phyloP scores from a whole-genome alignment of 2,329 filamentous ascomycete genomes.

The Colletotrichum somersetense region DNA sequence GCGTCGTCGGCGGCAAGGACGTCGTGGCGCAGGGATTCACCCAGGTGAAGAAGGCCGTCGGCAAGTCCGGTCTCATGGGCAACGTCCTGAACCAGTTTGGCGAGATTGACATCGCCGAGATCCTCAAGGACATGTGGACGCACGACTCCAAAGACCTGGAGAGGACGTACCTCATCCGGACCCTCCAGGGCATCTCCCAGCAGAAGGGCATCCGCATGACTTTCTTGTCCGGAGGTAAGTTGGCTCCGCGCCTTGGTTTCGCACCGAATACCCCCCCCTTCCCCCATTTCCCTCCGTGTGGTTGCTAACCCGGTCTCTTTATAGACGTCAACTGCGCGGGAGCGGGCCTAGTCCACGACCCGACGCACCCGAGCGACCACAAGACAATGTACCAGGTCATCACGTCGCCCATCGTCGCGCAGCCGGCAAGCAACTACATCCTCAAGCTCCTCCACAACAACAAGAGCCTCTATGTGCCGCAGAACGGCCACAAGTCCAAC shows the following conservation, averaged over 20 bases:
- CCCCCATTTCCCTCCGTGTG: too few relatives aligned
- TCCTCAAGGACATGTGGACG: constrained; percentile 96
- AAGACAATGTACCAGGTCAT: constrained; percentile 99
- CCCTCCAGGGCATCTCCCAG: constrained; percentile 92
- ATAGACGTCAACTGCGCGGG: constrained; percentile 88
- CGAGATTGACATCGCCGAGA: constrained; percentile 93
- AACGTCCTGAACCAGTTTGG: constrained; percentile 96
- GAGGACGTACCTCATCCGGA: constrained; percentile 94
- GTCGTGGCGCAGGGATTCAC: constrained; percentile 93
- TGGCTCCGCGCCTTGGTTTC: background rate
- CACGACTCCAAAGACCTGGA: constrained; percentile 98
- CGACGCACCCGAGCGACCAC: constrained; percentile 89
- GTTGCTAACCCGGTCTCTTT: constrained; percentile 43
- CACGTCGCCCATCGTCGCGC: constrained; percentile 90
- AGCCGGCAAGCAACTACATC: constrained; percentile 86
- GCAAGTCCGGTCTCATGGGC: constrained; percentile 95
- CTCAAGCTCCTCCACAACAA: constrained; percentile 96
- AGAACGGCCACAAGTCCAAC: constrained; percentile 83
- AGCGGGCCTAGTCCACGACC: constrained; percentile 94
- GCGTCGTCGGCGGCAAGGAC: constrained; percentile 94
- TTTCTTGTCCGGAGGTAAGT: constrained; percentile 87
- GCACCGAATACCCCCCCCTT: too few relatives aligned
- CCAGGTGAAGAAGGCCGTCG: constrained; percentile 95
- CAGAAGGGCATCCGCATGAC: constrained; percentile 98
- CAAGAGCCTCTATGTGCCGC: constrained; percentile 89